Conservation (phyloP, 2,329 filamentous ascomycete genomes). For the Dichotomopilus funicola region DNA sequence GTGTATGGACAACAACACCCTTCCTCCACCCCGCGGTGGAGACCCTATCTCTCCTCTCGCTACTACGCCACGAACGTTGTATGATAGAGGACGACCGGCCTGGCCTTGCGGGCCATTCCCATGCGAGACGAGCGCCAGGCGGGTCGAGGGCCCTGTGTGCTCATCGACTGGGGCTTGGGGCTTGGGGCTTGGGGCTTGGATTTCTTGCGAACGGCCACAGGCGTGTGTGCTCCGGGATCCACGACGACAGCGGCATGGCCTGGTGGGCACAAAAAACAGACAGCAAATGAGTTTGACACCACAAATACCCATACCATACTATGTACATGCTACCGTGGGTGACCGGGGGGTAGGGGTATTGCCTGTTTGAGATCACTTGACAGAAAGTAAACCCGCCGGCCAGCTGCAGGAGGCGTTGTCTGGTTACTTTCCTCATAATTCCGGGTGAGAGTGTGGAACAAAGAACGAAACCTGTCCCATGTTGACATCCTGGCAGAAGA, state of each 20-base stretch:
- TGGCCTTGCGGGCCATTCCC: not conserved
- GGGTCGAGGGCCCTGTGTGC: conserved; percentile 27
- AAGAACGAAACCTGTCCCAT: conserved; percentile 33
- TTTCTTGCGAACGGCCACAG: conserved; percentile 29
- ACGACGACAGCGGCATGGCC: conserved; percentile 24
- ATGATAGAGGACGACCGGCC: conserved; percentile 8
- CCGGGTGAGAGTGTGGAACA: conserved; percentile 38
- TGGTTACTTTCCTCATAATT: conserved; percentile 31
- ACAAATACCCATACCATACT: conserved; percentile 32
- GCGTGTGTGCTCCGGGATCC: conserved; percentile 31
- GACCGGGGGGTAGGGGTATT: conserved; percentile 35
- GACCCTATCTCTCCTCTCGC: not conserved
- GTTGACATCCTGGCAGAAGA: conserved; percentile 30
- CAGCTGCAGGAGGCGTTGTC: conserved; percentile 43
- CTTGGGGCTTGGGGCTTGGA: no score
- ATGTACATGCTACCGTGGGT: conserved; percentile 13
- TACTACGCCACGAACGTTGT: not conserved
- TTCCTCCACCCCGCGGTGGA: conserved; percentile 1
- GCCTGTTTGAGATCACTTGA: conserved; percentile 36
- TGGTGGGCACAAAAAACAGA: conserved; percentile 26
- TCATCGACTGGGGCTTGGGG: conserved; percentile 28
- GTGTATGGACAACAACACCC: no score
- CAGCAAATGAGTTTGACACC: conserved; percentile 36
- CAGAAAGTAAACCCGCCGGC: conserved; percentile 37
- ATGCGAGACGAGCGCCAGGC: not conserved